Evolutionary conservation across 169 alveolate species (phyloP).

Genomic region (Babesia gibsoni): DNA sequence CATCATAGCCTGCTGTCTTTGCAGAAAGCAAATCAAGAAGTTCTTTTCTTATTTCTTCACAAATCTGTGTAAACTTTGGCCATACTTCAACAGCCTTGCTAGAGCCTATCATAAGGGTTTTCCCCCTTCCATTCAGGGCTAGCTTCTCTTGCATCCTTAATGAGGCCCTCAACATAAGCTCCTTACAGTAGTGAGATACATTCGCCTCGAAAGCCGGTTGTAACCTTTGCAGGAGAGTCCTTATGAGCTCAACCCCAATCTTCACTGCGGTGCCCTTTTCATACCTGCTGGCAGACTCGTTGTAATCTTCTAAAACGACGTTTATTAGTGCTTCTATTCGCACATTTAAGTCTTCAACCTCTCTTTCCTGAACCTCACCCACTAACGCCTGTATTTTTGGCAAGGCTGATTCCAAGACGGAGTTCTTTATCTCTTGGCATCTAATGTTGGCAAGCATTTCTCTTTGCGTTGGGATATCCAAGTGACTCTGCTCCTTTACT

Average conservation of each 20-base stretch:
- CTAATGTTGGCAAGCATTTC: constrained; percentile 83
- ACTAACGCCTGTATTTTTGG: constrained; percentile 36
- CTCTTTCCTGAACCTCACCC: constrained; percentile 14
- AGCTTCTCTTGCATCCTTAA: constrained; percentile 59
- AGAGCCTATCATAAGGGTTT: constrained; percentile 38
- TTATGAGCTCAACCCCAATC: constrained; percentile 12
- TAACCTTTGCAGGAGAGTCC: constrained; percentile 40
- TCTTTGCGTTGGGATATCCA: constrained; percentile 83
- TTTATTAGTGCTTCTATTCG: constrained; percentile 55
- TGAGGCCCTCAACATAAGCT: constrained; percentile 52
- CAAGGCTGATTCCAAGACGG: constrained; percentile 53
- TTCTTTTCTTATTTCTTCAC: constrained; percentile 36
- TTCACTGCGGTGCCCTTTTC: constrained; percentile 24
- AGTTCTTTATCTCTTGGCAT: constrained; percentile 78
- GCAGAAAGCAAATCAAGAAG: not conserved
- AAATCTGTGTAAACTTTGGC: constrained; percentile 32
- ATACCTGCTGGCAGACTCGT: constrained; percentile 69
- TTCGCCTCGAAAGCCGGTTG: constrained; percentile 67
- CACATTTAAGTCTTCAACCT: constrained; percentile 46
- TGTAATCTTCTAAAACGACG: constrained; percentile 60
- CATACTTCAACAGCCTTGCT: constrained; percentile 44
- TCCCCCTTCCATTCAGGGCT: constrained; percentile 49
- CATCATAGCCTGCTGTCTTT: not conserved
- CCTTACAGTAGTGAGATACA: constrained; percentile 50
- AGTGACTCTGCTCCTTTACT: constrained; percentile 78